Conservation (phyloP, 2,329 filamentous ascomycete genomes). For the Aspergillus quadricinctus region DNA sequence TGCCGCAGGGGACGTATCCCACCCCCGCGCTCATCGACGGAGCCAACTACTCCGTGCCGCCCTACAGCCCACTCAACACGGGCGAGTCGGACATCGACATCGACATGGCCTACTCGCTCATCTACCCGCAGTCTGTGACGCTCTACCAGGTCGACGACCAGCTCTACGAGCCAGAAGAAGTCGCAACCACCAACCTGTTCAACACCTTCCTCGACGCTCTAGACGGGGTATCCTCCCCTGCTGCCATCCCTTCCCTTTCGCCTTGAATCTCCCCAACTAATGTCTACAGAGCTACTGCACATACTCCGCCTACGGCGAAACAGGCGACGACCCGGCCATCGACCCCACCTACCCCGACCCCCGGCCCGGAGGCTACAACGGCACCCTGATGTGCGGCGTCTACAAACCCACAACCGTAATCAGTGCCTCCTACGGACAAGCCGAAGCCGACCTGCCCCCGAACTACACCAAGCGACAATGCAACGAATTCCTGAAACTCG, state of each 20-base stretch:
- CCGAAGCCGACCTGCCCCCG: constrained; percentile 51
- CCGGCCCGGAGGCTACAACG: constrained; percentile 48
- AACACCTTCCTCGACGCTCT: constrained; percentile 52
- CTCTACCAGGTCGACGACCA: constrained; percentile 50
- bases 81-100: constrained; percentile 55
- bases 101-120: constrained; percentile 51
- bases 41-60: constrained; percentile 38
- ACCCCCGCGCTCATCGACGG: constrained; percentile 45
- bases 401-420: constrained; percentile 55
- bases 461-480: constrained; percentile 51
- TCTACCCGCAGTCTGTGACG: constrained; percentile 50
- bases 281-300: constrained; percentile 45
- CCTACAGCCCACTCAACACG: constrained; percentile 28
- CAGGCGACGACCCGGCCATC: constrained; percentile 44
- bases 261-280: too few species aligned
- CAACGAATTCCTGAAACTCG: constrained; percentile 50
- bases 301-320: constrained; percentile 48
- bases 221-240: constrained; percentile 43
- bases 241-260: too few species aligned
- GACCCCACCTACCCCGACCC: constrained; percentile 52
- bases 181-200: constrained; percentile 30
- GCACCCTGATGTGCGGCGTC: constrained; percentile 45
- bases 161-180: constrained; percentile 35
- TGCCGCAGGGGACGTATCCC: constrained; percentile 43
- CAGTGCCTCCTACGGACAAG: constrained; percentile 54